phyloP scores from a whole-genome alignment of 2,329 filamentous ascomycete species.

The Fusarium sp. region DNA sequence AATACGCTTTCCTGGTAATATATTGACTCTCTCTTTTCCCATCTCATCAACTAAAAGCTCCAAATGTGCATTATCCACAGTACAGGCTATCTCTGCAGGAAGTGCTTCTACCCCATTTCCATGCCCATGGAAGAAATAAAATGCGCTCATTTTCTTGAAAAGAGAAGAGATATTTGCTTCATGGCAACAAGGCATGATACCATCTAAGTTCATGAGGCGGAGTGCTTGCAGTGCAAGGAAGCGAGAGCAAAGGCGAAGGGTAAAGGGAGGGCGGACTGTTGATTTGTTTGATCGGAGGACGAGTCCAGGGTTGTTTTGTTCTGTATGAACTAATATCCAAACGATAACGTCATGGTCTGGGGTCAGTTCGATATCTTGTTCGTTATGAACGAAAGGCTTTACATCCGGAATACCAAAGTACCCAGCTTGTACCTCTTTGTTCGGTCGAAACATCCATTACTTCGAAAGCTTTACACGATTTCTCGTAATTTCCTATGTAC shows the following conservation, averaged over 20 bases:
- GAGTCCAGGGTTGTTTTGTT: no score
- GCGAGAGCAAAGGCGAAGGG: neutral
- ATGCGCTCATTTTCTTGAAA: neutral
- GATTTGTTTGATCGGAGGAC: no score
- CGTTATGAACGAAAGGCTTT: neutral
- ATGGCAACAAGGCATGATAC: conserved; percentile 1
- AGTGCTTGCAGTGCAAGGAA: conserved; percentile 8
- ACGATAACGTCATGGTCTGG: rapidly evolving
- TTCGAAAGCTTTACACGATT: no score
- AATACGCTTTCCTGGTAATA: no score
- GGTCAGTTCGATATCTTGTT: neutral
- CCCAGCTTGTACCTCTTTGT: neutral
- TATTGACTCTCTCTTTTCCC: neutral
- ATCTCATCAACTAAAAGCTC: rapidly evolving
- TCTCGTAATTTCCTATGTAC: neutral
- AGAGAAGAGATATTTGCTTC: neutral
- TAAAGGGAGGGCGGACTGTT: rapidly evolving
- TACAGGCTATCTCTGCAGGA: conserved; percentile 8
- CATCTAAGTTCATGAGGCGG: conserved; percentile 9
- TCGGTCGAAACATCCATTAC: neutral
- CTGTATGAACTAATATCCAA: no score
- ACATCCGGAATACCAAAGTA: rapidly evolving
- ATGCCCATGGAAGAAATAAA: conserved; percentile 6
- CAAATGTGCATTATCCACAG: conserved; percentile 13
- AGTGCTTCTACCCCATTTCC: conserved; percentile 4